Base-by-base conservation (phyloP, 768 basidiomycete genomes). In the Myochromella boudieri region DNA sequence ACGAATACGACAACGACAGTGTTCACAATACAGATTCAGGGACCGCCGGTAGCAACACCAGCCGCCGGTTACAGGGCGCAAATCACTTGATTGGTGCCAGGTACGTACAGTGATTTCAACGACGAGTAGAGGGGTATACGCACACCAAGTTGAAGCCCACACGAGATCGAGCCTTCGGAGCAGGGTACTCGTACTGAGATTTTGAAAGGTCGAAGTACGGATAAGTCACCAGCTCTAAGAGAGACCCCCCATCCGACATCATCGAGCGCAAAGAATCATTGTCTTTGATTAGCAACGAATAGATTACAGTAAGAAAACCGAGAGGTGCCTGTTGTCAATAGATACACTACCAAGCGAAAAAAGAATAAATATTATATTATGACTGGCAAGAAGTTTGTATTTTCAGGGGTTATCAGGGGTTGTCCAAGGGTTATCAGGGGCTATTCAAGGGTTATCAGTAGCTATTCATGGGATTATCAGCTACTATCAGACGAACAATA, bases 1-100 rank as follows among this genome's bases (percentile, higher is more conserved):
- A 17, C 33, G 18, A 34, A 34, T 34, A 34, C 33, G 33, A 34
- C 33, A 26, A 48, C 40, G 24, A 37, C 36, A 34, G 33, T 21
- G 26, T 41, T 42, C 31, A 44, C 37, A 28, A 29, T 41, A 25
- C 17, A 33, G n/a, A 26, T 22, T 27, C 32, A 42, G 46, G 47
- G 37, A 33, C 55, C 55, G 55, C 55, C 52, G 55, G 55, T 49
- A 44, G 44, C 24, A 31, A 46, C 17, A 24, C n/a, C 49, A 51
- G 42, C 52, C 55, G 52, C 52, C 46, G 52, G 55, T 47, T 45
- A 53, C 34, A 40, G 24, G 51, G 37, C 32, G 15, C 17, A 26
- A 24, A 21, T 12, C 10, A 28, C 25, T 20, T n/a, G 17, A 26
- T 33, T 39, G n/a, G 17, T 18, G 25, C 17, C 25, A 26, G 24